These are phyloP conservation scores for Entoloma clypeatum DNA, from an alignment of 1,284 basidiomycete species.

Conservation along the genomic window DNA sequence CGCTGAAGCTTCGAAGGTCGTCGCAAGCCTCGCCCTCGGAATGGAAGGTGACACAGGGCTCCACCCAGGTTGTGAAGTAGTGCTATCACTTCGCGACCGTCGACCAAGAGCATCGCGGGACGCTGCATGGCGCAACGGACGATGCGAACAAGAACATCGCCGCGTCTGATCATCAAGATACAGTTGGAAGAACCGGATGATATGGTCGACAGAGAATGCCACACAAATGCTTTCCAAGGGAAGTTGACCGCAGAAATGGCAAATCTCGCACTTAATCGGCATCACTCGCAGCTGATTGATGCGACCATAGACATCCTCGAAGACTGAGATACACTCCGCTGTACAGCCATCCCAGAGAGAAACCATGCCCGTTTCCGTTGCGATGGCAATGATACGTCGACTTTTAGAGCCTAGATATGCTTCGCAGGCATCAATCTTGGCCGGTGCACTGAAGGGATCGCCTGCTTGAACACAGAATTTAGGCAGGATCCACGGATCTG, in stretches of 20 bases:
- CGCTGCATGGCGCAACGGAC: conserved; percentile 40
- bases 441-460: conserved; percentile 49
- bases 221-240: conserved; percentile 60
- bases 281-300: conserved; percentile 52
- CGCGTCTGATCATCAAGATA: conserved; percentile 57
- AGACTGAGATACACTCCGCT: conserved; percentile 53
- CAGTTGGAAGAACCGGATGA: conserved; percentile 58
- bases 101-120: conserved; percentile 45
- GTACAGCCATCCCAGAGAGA: conserved; percentile 67
- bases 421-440: conserved; percentile 48
- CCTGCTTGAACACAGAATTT: conserved; percentile 54
- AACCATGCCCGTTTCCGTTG: conserved; percentile 63
- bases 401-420: conserved; percentile 46
- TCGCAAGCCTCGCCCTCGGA: conserved; percentile 41
- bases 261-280: conserved; percentile 47
- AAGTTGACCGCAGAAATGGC: conserved; percentile 63
- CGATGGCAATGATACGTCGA: conserved; percentile 54
- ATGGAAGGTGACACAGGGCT: conserved; percentile 37
- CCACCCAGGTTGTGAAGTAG: conserved; percentile 42
- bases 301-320: conserved; percentile 55
- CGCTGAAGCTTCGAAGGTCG: conserved; percentile 44
- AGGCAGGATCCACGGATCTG: conserved; percentile 34
- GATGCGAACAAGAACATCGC: conserved; percentile 61
- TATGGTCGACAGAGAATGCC: conserved; percentile 57
- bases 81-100: conserved; percentile 58